A percentile compares a stretch with the other conserved stretches of the same genome.
phyloP scores from a whole-genome alignment of 805 yeast genomes.

The Blastobotrys muscicola region DNA sequence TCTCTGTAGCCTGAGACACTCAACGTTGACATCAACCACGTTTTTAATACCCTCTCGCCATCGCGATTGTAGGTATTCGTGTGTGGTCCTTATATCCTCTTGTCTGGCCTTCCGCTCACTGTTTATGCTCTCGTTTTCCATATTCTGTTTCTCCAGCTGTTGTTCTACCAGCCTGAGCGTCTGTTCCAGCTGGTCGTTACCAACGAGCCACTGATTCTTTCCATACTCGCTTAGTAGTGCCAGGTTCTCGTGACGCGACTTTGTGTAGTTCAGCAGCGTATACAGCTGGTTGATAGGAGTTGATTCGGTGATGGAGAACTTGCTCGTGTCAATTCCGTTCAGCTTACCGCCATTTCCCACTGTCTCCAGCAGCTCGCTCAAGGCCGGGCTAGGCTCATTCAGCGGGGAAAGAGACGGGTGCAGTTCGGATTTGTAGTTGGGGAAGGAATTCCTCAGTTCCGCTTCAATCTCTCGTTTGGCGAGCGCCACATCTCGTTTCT shows the following conservation, averaged over 20 bases:
- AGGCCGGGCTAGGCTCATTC: slow-evolving; percentile 2
- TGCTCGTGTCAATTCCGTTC: slow-evolving; percentile 4
- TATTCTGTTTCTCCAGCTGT: slow-evolving; percentile 11
- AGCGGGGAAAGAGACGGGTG: not conserved
- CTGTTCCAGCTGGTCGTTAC: slow-evolving; percentile 22
- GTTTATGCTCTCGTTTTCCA: slow-evolving; percentile 12
- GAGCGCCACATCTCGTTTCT: too few species aligned
- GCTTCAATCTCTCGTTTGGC: too few species aligned
- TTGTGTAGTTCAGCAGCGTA: slow-evolving; percentile 21
- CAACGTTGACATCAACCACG: slow-evolving; percentile 17
- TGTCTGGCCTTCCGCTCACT: slow-evolving; percentile 13
- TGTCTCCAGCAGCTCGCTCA: slow-evolving; percentile 5
- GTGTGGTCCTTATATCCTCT: slow-evolving; percentile 12
- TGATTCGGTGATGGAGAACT: slow-evolving; percentile 13
- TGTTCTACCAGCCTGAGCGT: slow-evolving; percentile 15
- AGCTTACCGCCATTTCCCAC: slow-evolving; percentile 1
- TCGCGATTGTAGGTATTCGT: slow-evolving; percentile 14
- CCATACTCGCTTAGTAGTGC: slow-evolving; percentile 20
- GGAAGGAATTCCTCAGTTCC: not conserved
- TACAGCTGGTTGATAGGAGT: slow-evolving; percentile 1
- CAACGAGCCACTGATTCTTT: slow-evolving; percentile 25
- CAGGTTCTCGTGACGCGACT: slow-evolving; percentile 21
- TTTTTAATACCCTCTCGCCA: slow-evolving; percentile 15
- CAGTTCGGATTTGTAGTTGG: not conserved
- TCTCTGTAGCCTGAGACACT: slow-evolving; percentile 8